Conservation (phyloP, 164 flowering plant species). For the Euptelea pleiosperma region DNA sequence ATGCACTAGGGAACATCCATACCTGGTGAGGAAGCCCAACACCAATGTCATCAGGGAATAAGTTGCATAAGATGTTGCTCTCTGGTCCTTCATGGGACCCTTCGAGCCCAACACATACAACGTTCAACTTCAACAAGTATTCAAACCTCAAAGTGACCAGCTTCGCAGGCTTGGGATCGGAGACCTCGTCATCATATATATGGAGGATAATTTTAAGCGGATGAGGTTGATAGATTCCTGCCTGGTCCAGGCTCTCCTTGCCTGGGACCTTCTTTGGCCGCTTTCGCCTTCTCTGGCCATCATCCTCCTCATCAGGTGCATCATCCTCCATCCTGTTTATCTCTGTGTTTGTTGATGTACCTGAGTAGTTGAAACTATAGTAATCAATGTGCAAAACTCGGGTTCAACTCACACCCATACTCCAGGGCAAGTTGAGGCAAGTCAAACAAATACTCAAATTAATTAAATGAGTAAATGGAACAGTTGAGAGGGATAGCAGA, state of each 20-base stretch:
- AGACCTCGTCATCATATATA: slow-evolving; percentile 60
- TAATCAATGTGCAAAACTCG: not conserved
- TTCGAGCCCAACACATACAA: slow-evolving; percentile 85
- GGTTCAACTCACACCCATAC: not conserved
- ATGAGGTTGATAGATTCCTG: slow-evolving; percentile 68
- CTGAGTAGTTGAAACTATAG: slow-evolving; percentile 30
- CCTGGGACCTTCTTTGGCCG: slow-evolving; percentile 64
- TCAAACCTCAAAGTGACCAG: slow-evolving; percentile 81
- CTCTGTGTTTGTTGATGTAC: slow-evolving; percentile 43
- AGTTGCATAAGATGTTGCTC: slow-evolving; percentile 68
- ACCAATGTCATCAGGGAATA: slow-evolving; percentile 93
- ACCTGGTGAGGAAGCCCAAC: slow-evolving; percentile 96
- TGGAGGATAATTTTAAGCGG: slow-evolving; percentile 82
- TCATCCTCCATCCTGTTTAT: slow-evolving; percentile 68
- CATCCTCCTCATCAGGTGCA: slow-evolving; percentile 85
- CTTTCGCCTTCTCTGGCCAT: slow-evolving; percentile 94
- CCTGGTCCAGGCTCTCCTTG: slow-evolving; percentile 60
- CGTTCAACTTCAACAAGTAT: slow-evolving; percentile 72
- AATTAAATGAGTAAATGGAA: not conserved
- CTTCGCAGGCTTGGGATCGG: slow-evolving; percentile 52
- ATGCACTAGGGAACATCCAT: slow-evolving; percentile 4
- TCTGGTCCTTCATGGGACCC: slow-evolving; percentile 66
- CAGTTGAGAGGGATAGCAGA: not conserved
- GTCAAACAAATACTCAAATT: not conserved
- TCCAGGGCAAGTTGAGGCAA: not conserved